These are phyloP conservation scores for Incumbomyces delicatus DNA, from an alignment of 2,329 filamentous ascomycete genomes.

Conservation along the genomic window DNA sequence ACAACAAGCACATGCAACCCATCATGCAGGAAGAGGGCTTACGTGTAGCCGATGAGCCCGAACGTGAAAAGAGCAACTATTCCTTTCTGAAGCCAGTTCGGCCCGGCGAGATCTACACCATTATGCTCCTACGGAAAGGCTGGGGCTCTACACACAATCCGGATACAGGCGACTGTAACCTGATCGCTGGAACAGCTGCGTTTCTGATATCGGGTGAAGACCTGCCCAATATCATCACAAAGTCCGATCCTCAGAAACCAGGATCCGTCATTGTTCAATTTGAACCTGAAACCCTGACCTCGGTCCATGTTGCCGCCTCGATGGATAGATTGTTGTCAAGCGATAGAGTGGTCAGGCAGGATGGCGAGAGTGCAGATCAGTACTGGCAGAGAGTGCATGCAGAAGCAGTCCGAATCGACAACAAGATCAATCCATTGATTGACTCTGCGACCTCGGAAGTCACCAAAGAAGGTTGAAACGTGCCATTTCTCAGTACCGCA, in stretches of 20 bases:
- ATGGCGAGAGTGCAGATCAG: no score
- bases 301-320: no score
- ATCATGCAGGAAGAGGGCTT: constrained; percentile 12
- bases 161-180: background rate
- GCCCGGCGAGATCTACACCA: constrained; percentile 54
- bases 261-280: background rate
- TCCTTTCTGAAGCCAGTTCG: constrained; percentile 40
- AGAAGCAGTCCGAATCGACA: no score
- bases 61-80: background rate
- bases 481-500: background rate
- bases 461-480: no score
- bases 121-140: constrained; percentile 34
- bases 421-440: no score
- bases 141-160: constrained; percentile 2
- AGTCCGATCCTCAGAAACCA: background rate
- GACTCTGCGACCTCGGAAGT: no score
- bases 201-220: background rate
- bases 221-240: background rate
- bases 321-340: no score
- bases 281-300: no score
- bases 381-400: no score
- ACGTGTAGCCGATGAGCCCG: constrained; percentile 41
- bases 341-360: no score
- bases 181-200: background rate
- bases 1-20: constrained; percentile 33